Conservation (phyloP, 495 filamentous ascomycete genomes). For the Chaetomidium leptoderma region DNA sequence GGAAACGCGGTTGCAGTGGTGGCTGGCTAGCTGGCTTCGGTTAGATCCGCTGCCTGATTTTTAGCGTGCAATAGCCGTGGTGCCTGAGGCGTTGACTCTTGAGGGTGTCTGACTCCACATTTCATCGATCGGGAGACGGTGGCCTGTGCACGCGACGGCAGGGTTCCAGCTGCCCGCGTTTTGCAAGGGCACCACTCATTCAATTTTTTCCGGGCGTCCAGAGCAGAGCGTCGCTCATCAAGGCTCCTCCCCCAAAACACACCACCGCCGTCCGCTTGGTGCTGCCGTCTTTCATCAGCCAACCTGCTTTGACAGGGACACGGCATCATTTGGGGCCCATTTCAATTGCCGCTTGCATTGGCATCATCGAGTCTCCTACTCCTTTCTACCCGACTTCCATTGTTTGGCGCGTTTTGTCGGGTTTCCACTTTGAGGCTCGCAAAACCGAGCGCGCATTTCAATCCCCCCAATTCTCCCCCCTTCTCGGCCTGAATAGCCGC, state of each 20-base stretch:
- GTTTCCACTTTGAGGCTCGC: conserved; percentile 13
- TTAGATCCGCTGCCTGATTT: neutral
- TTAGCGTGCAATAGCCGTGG: neutral
- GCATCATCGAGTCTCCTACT: conserved; percentile 11
- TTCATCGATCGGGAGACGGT: conserved; percentile 12
- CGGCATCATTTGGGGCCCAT: conserved; percentile 3
- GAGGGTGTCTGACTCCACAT: neutral
- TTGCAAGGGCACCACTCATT: neutral
- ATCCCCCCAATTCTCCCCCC: conserved; percentile 6
- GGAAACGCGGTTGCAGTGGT: neutral
- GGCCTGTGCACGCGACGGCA: conserved; percentile 19
- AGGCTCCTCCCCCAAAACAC: conserved; percentile 11
- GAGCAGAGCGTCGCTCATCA: conserved; percentile 1
- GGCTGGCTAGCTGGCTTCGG: conserved; percentile 2
- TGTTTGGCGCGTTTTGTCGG: conserved; percentile 17
- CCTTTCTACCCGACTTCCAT: neutral
- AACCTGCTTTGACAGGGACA: conserved; percentile 12
- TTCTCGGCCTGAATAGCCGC: conserved; percentile 10
- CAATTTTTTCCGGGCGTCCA: conserved; percentile 14
- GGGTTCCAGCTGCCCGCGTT: conserved; percentile 18
- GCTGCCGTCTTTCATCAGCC: conserved; percentile 16
- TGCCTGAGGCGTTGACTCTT: conserved; percentile 1
- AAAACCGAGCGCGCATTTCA: conserved; percentile 9
- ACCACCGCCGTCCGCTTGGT: conserved; percentile 11
- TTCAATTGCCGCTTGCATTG: conserved; percentile 9